A percentile compares a stretch with the other conserved stretches of the same genome.
phyloP scores from a whole-genome alignment of 2,329 filamentous ascomycete genomes.

The Stenocarpella maydis region DNA sequence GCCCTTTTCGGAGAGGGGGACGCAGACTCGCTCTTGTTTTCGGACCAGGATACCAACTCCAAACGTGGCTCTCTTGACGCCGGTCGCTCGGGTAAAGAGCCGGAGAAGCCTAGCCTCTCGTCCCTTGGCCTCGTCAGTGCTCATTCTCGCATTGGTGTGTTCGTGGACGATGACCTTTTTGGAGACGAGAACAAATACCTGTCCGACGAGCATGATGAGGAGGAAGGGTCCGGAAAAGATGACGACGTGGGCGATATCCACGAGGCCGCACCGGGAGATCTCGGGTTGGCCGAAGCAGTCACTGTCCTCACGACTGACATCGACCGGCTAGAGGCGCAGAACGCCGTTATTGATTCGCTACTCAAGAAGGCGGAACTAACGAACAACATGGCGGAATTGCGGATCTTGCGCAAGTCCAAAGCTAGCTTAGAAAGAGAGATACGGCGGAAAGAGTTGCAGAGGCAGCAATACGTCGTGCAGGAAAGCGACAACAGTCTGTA shows the following conservation, averaged over 20 bases:
- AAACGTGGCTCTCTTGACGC: constrained; percentile 53
- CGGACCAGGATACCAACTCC: constrained; percentile 66
- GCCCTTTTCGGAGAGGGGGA: constrained; percentile 72
- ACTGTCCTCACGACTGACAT: constrained; percentile 88
- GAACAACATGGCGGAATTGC: constrained; percentile 92
- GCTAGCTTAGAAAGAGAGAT: constrained; percentile 93
- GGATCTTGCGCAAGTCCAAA: constrained; percentile 93
- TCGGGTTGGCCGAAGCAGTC: constrained; percentile 93
- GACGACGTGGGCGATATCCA: constrained; percentile 84
- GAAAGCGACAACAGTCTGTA: constrained; percentile 98
- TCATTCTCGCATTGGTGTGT: constrained; percentile 88
- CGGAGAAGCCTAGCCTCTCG: constrained; percentile 83
- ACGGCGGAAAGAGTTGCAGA: constrained; percentile 90
- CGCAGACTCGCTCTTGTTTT: constrained; percentile 58
- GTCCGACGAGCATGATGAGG: constrained; percentile 85
- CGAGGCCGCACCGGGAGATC: constrained; percentile 91
- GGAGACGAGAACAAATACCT: constrained; percentile 86
- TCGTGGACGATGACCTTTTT: constrained; percentile 92
- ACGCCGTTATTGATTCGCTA: constrained; percentile 89
- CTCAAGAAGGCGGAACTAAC: constrained; percentile 95
- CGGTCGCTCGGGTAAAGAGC: constrained; percentile 51
- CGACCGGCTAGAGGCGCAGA: constrained; percentile 85
- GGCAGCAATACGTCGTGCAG: constrained; percentile 96
- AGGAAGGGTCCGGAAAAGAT: constrained; percentile 62
- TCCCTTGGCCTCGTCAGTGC: constrained; percentile 91